Evolutionary conservation across 2,329 filamentous ascomycete species (phyloP).

Genomic region (Aspergillus cejpii): DNA sequence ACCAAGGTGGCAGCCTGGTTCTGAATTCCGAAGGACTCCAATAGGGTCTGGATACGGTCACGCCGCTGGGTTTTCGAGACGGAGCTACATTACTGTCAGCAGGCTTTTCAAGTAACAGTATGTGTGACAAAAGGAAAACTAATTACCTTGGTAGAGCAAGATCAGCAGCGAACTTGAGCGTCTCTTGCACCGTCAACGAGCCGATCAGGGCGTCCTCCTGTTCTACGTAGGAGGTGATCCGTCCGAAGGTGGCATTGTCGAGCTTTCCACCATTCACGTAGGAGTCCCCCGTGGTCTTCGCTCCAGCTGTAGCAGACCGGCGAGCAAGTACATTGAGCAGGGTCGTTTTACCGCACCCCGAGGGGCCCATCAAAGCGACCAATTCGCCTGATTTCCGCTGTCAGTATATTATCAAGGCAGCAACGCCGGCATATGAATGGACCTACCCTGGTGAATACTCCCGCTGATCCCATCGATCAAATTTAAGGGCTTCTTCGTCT

Average conservation of each 20-base stretch:
- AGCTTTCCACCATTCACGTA: constrained; percentile 58
- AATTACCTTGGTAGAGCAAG: constrained; percentile 54
- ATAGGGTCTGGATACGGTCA: constrained; percentile 57
- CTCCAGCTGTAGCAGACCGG: constrained; percentile 49
- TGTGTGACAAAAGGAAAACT: constrained; percentile 9
- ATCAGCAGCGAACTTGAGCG: constrained; percentile 67
- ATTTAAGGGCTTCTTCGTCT: constrained; percentile 56
- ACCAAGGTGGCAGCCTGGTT: constrained; percentile 65
- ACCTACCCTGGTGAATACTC: constrained; percentile 54
- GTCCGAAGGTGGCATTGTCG: constrained; percentile 52
- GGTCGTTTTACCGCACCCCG: constrained; percentile 70
- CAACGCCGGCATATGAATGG: neutral
- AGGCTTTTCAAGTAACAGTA: no score
- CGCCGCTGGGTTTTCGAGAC: constrained; percentile 54
- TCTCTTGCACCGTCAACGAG: constrained; percentile 72
- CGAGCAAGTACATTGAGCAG: constrained; percentile 72
- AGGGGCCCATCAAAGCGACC: constrained; percentile 75
- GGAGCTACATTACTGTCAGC: constrained; percentile 29
- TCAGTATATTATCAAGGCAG: neutral
- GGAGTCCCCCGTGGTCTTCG: constrained; percentile 49
- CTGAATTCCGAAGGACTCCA: constrained; percentile 66
- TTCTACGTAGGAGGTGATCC: constrained; percentile 71
- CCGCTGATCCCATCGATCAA: constrained; percentile 61
- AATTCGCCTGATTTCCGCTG: constrained; percentile 53
- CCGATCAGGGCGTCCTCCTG: constrained; percentile 82